Evolutionary conservation across 1,284 basidiomycete genomes (phyloP).

Genomic region (Pulveroboletus sp.): DNA sequence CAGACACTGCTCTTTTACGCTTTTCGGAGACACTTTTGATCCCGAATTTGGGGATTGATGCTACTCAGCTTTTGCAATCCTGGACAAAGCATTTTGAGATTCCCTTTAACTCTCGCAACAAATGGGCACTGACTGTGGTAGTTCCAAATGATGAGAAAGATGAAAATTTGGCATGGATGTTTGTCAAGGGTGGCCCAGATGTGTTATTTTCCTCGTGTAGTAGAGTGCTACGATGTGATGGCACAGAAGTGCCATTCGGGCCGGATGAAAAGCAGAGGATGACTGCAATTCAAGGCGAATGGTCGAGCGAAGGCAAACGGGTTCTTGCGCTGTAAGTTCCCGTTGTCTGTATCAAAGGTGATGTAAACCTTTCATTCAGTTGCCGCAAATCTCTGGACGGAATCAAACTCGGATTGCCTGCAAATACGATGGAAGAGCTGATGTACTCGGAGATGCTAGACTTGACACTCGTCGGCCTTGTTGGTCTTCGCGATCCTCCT

Average conservation of each 20-base stretch:
- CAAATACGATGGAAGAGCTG: conserved; percentile 42
- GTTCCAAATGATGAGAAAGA: conserved; percentile 13
- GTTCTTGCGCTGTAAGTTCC: conserved; percentile 49
- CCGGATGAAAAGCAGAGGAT: conserved; percentile 34
- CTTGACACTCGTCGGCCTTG: conserved; percentile 55
- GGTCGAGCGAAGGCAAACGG: conserved; percentile 63
- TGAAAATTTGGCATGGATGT: conserved; percentile 34
- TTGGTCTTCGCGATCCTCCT: conserved; percentile 61
- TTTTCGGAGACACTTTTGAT: conserved; percentile 51
- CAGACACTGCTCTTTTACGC: conserved; percentile 61
- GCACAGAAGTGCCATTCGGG: conserved; percentile 40
- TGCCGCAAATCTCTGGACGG: conserved; percentile 35
- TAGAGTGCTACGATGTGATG: conserved; percentile 42
- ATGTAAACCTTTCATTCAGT: not conserved
- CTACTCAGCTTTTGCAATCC: conserved; percentile 28
- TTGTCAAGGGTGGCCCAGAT: conserved; percentile 63
- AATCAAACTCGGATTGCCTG: conserved; percentile 29
- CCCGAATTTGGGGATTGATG: conserved; percentile 20
- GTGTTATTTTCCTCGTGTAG: conserved; percentile 54
- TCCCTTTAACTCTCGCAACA: conserved; percentile 66
- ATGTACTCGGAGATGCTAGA: conserved; percentile 41
- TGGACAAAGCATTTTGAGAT: conserved; percentile 42
- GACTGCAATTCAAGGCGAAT: conserved; percentile 45
- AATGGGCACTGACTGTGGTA: conserved; percentile 52
- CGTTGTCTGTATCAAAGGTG: not conserved